Evolutionary conservation across 352 stramenopile species (phyloP), one percentile per base, ranked within the genome.

Genomic region (Pythium apleroticum): DNA sequence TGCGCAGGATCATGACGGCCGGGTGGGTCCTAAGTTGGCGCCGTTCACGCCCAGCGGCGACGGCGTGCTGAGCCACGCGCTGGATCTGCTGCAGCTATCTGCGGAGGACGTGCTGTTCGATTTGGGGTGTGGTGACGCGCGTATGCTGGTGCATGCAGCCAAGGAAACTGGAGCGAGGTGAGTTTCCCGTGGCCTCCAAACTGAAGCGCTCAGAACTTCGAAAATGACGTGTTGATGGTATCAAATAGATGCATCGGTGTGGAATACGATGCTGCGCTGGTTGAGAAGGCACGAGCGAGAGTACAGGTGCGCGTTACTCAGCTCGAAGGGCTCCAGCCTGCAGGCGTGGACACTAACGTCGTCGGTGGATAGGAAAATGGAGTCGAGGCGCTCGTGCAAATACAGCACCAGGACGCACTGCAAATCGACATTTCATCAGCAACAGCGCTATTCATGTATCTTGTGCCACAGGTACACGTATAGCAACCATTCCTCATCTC

Each of bases 391-490:
- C 52, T 79, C 46, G 81, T 95, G 39, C 65, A 82, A 17, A 84
- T 95, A 52, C 61, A 70, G 37, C 77, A 93, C 66, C 75, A 73
- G 6, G 79, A 95, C 50, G 86, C 86, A 24, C 67, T 89, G 25
- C 52, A 78, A 50, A 73, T 74, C 15, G 82, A 95, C 60, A 72
- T 93, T 1, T 80, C 81, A 15, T 24, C 57, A 3, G 84, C 86
- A 3, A 93, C 86, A 1, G 77, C 85, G 10, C 41, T 95, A 22
- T 95, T 95, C 67, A 67, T 95, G 41, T 95, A 95, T 66, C 79
- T 95, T 41, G 84, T 95, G 4, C 86, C 86, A 8, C 69, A 89
- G 75, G 84, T 90, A 8, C 69, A 89, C 74, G 84, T 90, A 30
- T 41, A 69, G 56, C 24, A 11, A 2, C 45, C 19, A 43, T 6